phyloP scores from a whole-genome alignment of 805 yeast genomes.

The Starmera quercuum region DNA sequence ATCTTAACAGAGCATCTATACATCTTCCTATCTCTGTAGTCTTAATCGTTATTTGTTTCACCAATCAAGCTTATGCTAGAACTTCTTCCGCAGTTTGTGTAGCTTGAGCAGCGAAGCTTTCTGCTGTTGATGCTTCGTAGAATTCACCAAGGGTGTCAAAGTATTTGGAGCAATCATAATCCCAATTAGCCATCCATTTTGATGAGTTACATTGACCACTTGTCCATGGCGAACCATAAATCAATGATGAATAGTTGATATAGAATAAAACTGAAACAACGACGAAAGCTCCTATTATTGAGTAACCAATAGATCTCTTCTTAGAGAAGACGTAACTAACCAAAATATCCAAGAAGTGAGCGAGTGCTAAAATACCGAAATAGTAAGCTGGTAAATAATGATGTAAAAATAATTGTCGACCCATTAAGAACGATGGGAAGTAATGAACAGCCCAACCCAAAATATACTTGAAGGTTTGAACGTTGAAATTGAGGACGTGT shows the following conservation, averaged over 20 bases:
- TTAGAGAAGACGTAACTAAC: conserved; percentile 34
- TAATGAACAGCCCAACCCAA: conserved; percentile 70
- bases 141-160: conserved; percentile 1
- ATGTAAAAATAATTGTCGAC: conserved; percentile 86
- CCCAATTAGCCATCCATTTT: conserved; percentile 67
- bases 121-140: background rate
- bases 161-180: conserved; percentile 68
- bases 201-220: conserved; percentile 53
- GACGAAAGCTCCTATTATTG: conserved; percentile 40
- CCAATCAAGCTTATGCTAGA: no score
- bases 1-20: no score
- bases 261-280: conserved; percentile 46
- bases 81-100: background rate
- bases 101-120: background rate
- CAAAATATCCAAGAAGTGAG: conserved; percentile 55
- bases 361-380: conserved; percentile 73
- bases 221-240: conserved; percentile 81
- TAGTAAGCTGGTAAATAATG: conserved; percentile 91
- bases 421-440: conserved; percentile 78
- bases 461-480: conserved; percentile 52
- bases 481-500: conserved; percentile 55
- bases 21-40: no score
- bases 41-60: no score
- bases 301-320: conserved; percentile 37
- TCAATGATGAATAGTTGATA: conserved; percentile 58